Percentiles rank a stretch among this genome's conserved stretches.
Evolutionary conservation across 305 asterid genomes (phyloP).

Genomic region (Caryopteris hybrid): DNA sequence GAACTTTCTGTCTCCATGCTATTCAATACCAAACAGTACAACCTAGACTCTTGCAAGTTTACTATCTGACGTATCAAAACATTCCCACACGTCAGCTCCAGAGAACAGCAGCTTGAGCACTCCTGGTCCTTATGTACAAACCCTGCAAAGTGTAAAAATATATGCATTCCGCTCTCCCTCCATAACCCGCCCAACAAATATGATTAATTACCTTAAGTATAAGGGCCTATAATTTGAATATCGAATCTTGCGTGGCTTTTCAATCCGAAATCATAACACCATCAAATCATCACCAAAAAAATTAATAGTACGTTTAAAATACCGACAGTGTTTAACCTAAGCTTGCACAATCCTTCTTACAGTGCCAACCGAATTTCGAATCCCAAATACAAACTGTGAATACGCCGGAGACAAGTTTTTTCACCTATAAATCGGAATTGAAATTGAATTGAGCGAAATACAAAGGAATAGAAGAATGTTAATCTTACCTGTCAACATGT

Average conservation of each 20-base stretch:
- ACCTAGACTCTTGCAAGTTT: not conserved
- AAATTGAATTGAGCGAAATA: not conserved
- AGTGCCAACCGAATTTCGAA: conserved; percentile 3
- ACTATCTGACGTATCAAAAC: not conserved
- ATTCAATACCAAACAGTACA: not conserved
- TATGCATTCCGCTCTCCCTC: not conserved
- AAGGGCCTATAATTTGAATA: conserved; percentile 10
- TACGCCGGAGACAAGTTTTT: not conserved
- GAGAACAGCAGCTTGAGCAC: conserved; percentile 13
- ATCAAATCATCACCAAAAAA: not conserved
- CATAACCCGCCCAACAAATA: not conserved
- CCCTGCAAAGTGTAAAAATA: not conserved
- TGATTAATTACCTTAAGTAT: not conserved
- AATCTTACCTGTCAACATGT: conserved; percentile 43
- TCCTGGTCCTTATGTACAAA: not conserved
- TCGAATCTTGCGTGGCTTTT: not conserved
- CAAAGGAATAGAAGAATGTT: not conserved
- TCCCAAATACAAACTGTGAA: not conserved
- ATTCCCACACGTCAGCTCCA: not conserved
- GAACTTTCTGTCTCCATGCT: not conserved
- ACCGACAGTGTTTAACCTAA: not conserved
- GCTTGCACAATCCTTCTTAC: not conserved
- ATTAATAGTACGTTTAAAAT: not conserved
- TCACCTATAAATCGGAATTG: not conserved
- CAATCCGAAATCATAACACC: not conserved